A percentile compares a stretch with the other conserved stretches of the same genome.
Conservation (phyloP, 495 filamentous ascomycete species). For the Trypethelium eluteriae region DNA sequence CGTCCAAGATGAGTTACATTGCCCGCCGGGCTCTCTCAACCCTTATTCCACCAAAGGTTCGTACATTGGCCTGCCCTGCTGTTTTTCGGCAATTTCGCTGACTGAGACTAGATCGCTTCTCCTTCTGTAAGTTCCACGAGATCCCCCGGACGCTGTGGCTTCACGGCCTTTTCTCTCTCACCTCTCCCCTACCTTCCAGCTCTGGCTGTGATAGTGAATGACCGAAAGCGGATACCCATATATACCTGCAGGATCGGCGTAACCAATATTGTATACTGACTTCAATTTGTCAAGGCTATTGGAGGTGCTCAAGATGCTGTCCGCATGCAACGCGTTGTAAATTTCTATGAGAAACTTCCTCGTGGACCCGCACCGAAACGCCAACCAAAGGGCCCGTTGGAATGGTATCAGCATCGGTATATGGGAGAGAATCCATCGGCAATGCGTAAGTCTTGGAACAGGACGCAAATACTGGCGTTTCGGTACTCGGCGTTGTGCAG, state of each 20-base stretch:
- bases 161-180: no score
- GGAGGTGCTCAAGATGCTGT: slow-evolving; percentile 88
- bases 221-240: no score
- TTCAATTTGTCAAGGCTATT: slow-evolving; percentile 55
- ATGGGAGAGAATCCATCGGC: slow-evolving; percentile 85
- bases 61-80: slow-evolving; percentile 21
- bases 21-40: slow-evolving; percentile 85
- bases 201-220: no score
- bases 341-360: slow-evolving; percentile 96
- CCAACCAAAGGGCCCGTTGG: slow-evolving; percentile 69
- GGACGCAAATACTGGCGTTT: not conserved
- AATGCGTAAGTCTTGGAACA: slow-evolving; percentile 62
- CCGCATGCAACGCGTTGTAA: slow-evolving; percentile 91
- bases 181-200: not conserved
- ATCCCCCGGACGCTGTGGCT: not conserved
- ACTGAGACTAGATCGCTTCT: slow-evolving; percentile 62
- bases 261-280: slow-evolving; percentile 30
- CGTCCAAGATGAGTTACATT: slow-evolving; percentile 81
- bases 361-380: slow-evolving; percentile 74
- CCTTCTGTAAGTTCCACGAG: slow-evolving; percentile 65
- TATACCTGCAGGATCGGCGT: not conserved
- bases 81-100: not conserved
- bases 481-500: not conserved
- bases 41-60: slow-evolving; percentile 95
- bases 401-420: slow-evolving; percentile 86